phyloP scores from a whole-genome alignment of 805 yeast species.

The Zygotorulaspora florentina region DNA sequence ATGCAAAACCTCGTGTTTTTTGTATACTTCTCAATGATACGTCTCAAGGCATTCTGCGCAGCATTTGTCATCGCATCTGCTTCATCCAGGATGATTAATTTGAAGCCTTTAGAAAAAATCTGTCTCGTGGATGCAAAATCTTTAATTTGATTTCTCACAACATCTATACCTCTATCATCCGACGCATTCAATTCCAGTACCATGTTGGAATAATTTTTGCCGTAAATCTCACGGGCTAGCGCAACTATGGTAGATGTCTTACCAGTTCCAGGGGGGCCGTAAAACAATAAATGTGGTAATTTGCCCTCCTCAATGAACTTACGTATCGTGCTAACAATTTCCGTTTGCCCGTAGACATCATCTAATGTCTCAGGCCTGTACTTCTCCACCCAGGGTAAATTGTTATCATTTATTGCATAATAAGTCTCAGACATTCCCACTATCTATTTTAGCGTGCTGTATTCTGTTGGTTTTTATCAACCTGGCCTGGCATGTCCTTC shows the following conservation, averaged over 20 bases:
- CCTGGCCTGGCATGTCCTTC: too few species aligned
- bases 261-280: conserved; percentile 95
- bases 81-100: conserved; percentile 88
- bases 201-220: conserved; percentile 76
- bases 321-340: conserved; percentile 78
- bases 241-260: conserved; percentile 88
- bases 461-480: neutral
- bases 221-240: conserved; percentile 81
- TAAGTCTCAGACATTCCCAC: conserved; percentile 4
- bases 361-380: conserved; percentile 82
- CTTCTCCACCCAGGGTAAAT: conserved; percentile 90
- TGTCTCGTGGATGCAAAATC: conserved; percentile 95
- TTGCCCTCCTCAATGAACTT: conserved; percentile 78
- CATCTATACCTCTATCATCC: conserved; percentile 97
- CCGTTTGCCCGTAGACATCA: conserved; percentile 89
- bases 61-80: conserved; percentile 92
- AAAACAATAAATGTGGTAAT: conserved; percentile 87
- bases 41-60: conserved; percentile 77
- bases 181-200: conserved; percentile 93
- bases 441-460: neutral
- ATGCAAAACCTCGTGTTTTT: conserved; percentile 94
- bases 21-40: conserved; percentile 84
- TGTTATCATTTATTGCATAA: conserved; percentile 34
- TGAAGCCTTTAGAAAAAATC: conserved; percentile 81
- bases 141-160: conserved; percentile 95